These are phyloP conservation scores for Venturia carpophila DNA, from an alignment of 2,329 filamentous ascomycete species.

Conservation along the genomic window DNA sequence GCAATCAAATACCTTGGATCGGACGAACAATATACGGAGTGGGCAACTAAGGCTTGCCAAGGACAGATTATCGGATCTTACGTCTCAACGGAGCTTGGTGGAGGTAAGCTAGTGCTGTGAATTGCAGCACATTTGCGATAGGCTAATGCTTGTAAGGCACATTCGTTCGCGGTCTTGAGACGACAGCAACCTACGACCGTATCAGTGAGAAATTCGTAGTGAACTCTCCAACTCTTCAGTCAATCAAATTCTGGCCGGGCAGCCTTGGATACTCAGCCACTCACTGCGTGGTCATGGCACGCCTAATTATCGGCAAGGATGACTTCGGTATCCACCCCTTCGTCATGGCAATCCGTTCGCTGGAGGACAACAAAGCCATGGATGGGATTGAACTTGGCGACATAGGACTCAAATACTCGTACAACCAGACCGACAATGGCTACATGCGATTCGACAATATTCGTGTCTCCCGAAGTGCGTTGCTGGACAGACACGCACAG, in stretches of 20 bases:
- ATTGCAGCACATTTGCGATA: too few species aligned
- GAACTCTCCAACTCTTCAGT: slow-evolving; percentile 44
- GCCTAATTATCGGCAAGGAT: slow-evolving; percentile 33
- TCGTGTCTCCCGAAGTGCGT: slow-evolving; percentile 40
- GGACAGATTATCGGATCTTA: slow-evolving; percentile 47
- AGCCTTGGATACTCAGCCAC: slow-evolving; percentile 45
- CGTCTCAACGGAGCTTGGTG: slow-evolving; percentile 44
- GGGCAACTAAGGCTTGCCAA: slow-evolving; percentile 42
- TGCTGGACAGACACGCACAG: slow-evolving; percentile 43
- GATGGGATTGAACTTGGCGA: slow-evolving; percentile 45
- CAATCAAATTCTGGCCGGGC: slow-evolving; percentile 50
- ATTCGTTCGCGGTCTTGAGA: slow-evolving; percentile 45
- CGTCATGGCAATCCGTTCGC: slow-evolving; percentile 44
- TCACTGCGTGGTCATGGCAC: slow-evolving; percentile 47
- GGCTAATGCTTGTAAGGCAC: slow-evolving; percentile 36
- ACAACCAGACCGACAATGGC: slow-evolving; percentile 15
- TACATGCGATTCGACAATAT: slow-evolving; percentile 46
- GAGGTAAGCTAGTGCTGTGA: neutral
- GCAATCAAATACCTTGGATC: slow-evolving; percentile 5
- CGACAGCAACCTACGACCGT: slow-evolving; percentile 41
- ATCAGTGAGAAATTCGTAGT: slow-evolving; percentile 40
- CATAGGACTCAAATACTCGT: slow-evolving; percentile 46
- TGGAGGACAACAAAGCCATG: slow-evolving; percentile 40
- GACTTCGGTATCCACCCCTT: slow-evolving; percentile 44
- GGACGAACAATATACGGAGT: slow-evolving; percentile 40